phyloP scores from a whole-genome alignment of 345 rosid genomes.

The Lepidium aucheri region DNA sequence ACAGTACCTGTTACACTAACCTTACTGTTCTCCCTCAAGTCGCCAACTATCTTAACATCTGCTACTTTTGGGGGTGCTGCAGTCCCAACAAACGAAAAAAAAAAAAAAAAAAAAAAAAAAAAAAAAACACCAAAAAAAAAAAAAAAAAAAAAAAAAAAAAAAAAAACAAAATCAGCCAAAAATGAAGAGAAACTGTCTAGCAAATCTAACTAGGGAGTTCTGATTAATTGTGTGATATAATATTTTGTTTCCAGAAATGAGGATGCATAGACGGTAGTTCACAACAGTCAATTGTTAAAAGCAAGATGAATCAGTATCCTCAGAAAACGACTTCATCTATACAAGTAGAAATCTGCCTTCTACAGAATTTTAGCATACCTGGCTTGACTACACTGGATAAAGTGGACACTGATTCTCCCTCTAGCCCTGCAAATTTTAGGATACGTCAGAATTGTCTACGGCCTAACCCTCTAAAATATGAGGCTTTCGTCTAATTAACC shows the following conservation, averaged over 20 bases:
- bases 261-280: not conserved
- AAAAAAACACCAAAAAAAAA: not conserved
- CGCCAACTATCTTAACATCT: constrained; percentile 81
- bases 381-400: constrained; percentile 58
- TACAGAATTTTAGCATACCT: constrained; percentile 39
- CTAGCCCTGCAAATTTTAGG: constrained; percentile 59
- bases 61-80: constrained; percentile 94
- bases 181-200: not conserved
- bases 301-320: not conserved
- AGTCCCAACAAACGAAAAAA: not conserved
- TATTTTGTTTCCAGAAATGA: not conserved
- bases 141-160: not conserved
- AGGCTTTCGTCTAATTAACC: not conserved
- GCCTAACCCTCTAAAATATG: not conserved
- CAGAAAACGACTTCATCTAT: not conserved
- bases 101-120: not conserved
- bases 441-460: not conserved
- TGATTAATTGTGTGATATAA: not conserved
- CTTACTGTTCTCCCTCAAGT: constrained; percentile 80
- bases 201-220: constrained; percentile 2
- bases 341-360: not conserved
- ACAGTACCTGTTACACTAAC: constrained; percentile 71
- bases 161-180: constrained; percentile 1
- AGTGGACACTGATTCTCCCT: constrained; percentile 64
- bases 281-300: not conserved